Base-by-base conservation (phyloP, 2,329 filamentous ascomycete species). In the Colletotrichum camelliae region DNA sequence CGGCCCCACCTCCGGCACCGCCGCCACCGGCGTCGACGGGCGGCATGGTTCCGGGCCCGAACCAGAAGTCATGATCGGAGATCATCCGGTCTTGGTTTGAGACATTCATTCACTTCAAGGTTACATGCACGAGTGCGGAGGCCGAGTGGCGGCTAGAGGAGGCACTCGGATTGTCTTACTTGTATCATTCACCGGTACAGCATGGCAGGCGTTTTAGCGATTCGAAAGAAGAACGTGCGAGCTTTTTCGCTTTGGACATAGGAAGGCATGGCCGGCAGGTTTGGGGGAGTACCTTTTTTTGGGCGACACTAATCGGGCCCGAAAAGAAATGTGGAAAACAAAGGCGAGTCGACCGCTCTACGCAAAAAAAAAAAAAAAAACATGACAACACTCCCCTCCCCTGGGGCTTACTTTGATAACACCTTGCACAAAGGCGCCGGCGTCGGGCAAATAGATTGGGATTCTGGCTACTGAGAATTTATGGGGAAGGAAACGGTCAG, bases 181-280 rank as follows among this genome's bases (percentile, higher is more conserved):
- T 75, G 73, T 75, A 73, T 75, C 70, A 68, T 73, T 75, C 29
- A 65, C 39, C 33, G 57, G 73, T 73, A 68, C 73, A 75, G 70
- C 73, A 75, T 75, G 73, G 73, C 64, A 75, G 73, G 73, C 73
- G 73, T 75, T 75, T 75, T 70, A 73, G 64, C 64, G 48, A 52
- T 65, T 73, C 33, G 55, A 72, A 35, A 24, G 57, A 74, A 66
- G 62, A 73, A 73, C 16, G 35, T 65, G 62, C 62, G 35, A 60
- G 43, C 43, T 58, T 73, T 27, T 58, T 33, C 48, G 73, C 64
- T 65, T 73, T 64, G 43, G 57, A 62, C 24, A 61, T 33, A 68
- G 10, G 33, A n/a, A 68, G 55, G 48, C 52, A 48, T 29, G n/a
- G 37, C 67, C 37, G 57, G 21, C 43, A 29, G 64, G 57, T 52